Base-by-base conservation (phyloP, 202 grass and related monocot genomes). In the Panicum hallii region DNA sequence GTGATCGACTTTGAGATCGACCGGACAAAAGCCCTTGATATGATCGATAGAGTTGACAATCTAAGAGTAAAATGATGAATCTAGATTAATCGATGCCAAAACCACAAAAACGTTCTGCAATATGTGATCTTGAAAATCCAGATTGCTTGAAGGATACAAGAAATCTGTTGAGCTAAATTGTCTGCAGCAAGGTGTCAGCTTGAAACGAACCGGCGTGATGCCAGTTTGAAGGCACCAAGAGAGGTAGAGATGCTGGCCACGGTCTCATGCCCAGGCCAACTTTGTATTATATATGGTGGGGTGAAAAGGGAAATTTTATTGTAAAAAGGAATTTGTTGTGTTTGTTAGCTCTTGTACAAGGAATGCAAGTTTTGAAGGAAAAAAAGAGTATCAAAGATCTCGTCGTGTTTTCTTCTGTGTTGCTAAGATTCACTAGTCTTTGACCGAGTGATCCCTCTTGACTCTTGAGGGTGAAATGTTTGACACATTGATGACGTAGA, bases 41-140 rank as follows among this genome's bases (percentile, higher is more conserved):
- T 94, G 81, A 94, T 99, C 7, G 94, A 97, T 86, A 84, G 94
- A 88, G 87, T 97, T 20, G 93, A 95, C 57, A 86, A 92, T 89
- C 67, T 99, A 44, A 93, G 84, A 77, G 77, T 79, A 55, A 79
- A 82, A 23, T 94, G 74, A 90, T 62, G 70, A 78, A 46, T 75
- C 38, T 42, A 56, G 40, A 63, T 57, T 11, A 44, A 65, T 47
- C 6, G 19, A 78, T 79, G 54, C 63, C 52, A 46, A 80, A 53
- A 9, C 57, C 28, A 64, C 63, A 65, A 52, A 75, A 75, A 46
- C 28, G 54, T 40, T 57, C 8, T 16, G 63, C 22, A 5, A 42
- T 52, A 2, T 63, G 22, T 54, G 81, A 87, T 87, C 53, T 70
- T 84, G 9, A 79, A 86, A 79, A 75, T 69, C 23, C 52, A 63